Base-by-base conservation (phyloP, 257 asterid genomes). In the Petunia secreta region DNA sequence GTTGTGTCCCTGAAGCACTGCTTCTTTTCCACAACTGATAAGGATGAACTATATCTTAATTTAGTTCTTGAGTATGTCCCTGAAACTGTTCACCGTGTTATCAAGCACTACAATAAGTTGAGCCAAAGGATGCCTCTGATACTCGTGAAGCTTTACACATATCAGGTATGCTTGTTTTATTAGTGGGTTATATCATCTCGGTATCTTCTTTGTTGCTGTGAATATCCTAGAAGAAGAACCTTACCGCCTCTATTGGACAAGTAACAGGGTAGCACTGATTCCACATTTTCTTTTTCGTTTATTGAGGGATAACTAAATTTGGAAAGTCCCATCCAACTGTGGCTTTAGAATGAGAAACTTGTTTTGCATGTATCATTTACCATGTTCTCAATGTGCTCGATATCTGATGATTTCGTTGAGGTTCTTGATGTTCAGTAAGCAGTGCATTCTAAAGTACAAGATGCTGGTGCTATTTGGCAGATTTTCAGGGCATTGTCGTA, bases 31-130 rank as follows among this genome's bases (percentile, higher is more conserved):
- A 93, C 98, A 75, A 93, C 98, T 48, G 97, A 93, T 59, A 93
- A 91, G 83, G 98, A 93, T 78, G 98, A 93, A 74, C 86, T 93
- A 9, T 93, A 92, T 82, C 97, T 93, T 76, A 93, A 93, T 88
- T 81, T 93, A 86, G 98, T 93, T 57, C 97, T 93, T 63, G 98
- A 93, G 83, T 93, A 92, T 89, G 98, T 92, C 60, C 98, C 98
- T 13, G 98, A 93, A 89, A 93, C 96, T 79, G 91, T 93, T 80
- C 93, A 91, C 82, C 98, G 97, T 59, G 98, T 93, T 68, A 88
- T 91, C 85, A 92, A 87, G 80, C 98, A 93, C 86, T 89, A 93
- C 80, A 92, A 86, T 82, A 93, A 93, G 90, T 82, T 91, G 88
- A 93, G 87, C 87, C 98, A 92, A 87, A 89, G 97, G 84, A 92